Conservation (phyloP, 1,284 basidiomycete species). For the Boletellus sp. region DNA sequence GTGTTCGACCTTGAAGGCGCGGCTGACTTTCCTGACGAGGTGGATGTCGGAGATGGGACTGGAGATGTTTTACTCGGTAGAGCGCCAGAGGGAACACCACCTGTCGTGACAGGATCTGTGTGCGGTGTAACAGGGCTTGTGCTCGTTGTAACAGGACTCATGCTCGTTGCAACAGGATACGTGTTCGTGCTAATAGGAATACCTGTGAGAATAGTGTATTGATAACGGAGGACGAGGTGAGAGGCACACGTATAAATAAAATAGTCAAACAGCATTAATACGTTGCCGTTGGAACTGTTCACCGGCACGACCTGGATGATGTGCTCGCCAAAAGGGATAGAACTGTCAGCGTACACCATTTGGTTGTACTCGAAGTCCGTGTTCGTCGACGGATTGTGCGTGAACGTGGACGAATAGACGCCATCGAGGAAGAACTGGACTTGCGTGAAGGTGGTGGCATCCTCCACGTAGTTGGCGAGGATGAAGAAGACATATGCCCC, state of each 20-base stretch:
- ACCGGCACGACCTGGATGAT: slow-evolving; percentile 7
- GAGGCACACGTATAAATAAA: slow-evolving; percentile 4
- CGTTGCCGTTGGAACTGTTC: neutral
- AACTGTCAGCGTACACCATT: slow-evolving; percentile 12
- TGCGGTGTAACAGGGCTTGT: too few relatives aligned
- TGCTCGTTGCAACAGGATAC: neutral
- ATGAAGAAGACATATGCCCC: slow-evolving; percentile 23
- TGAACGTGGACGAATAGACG: neutral
- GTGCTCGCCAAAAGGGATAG: slow-evolving; percentile 8
- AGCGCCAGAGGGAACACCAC: too few relatives aligned
- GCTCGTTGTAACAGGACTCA: neutral
- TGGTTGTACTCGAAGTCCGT: slow-evolving; percentile 16
- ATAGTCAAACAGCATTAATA: slow-evolving; percentile 5
- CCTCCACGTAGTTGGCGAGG: slow-evolving; percentile 4
- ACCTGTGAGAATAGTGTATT: neutral
- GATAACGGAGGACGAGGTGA: neutral
- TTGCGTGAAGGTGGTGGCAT: neutral
- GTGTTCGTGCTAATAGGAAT: slow-evolving; percentile 4
- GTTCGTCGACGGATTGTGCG: neutral
- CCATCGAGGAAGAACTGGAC: slow-evolving; percentile 13
- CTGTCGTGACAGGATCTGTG: too few relatives aligned
- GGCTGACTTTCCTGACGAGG: neutral
- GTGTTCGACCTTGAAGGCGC: neutral
- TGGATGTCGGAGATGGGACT: neutral
- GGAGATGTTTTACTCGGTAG: too few relatives aligned